phyloP scores from a whole-genome alignment of 2,329 filamentous ascomycete species.

The Curvularia lunata region DNA sequence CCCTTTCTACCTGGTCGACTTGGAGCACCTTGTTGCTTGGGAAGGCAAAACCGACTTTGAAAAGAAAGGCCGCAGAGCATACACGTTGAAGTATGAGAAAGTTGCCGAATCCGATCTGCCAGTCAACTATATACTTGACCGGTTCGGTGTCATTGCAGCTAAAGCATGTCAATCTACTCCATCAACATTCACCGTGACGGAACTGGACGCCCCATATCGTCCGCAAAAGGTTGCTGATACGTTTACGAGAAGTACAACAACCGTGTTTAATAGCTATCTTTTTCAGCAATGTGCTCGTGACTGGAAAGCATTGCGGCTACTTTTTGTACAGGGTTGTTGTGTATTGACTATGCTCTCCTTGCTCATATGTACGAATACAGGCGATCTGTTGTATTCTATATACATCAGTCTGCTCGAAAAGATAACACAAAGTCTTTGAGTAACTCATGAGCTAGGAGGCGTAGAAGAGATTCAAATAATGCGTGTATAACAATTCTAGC shows the following conservation, averaged over 20 bases:
- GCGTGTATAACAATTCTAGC: background rate
- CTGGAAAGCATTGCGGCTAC: background rate
- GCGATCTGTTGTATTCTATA: background rate
- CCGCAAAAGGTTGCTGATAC: background rate
- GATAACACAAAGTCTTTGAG: background rate
- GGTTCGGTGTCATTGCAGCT: slow-evolving; percentile 19
- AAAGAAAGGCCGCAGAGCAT: slow-evolving; percentile 11
- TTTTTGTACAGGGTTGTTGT: background rate
- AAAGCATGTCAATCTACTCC: slow-evolving; percentile 1
- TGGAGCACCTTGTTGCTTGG: slow-evolving; percentile 15
- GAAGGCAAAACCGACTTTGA: slow-evolving; percentile 11
- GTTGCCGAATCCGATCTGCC: slow-evolving; percentile 16
- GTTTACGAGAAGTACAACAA: slow-evolving; percentile 1
- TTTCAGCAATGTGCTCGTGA: slow-evolving; percentile 1
- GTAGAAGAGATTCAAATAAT: background rate
- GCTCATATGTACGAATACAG: background rate
- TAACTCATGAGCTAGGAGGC: background rate
- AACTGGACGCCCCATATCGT: slow-evolving; percentile 1
- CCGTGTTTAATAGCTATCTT: background rate
- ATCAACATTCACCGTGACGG: background rate
- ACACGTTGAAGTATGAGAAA: slow-evolving; percentile 5
- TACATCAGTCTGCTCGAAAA: background rate
- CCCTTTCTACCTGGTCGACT: slow-evolving; percentile 14
- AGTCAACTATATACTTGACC: slow-evolving; percentile 20
- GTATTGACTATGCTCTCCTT: slow-evolving; percentile 2